phyloP scores from a whole-genome alignment of 345 rosid species.

The Gossypium turneri region DNA sequence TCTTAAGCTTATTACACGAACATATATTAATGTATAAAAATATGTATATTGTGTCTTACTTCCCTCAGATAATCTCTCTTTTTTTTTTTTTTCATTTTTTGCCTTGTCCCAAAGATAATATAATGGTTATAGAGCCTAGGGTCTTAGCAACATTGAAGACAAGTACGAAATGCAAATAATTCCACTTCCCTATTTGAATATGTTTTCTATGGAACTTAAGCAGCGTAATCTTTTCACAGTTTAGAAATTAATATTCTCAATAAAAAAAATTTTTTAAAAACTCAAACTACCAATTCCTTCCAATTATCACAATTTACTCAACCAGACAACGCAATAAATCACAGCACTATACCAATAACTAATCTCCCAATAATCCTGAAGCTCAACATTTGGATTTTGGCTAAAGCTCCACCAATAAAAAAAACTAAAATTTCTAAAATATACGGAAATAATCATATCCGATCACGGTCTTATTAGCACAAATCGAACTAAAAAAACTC shows the following conservation, averaged over 20 bases:
- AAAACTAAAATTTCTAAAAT: not conserved
- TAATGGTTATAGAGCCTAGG: too few relatives aligned
- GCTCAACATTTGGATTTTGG: not conserved
- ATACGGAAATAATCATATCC: not conserved
- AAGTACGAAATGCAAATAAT: too few relatives aligned
- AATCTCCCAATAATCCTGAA: not conserved
- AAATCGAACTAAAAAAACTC: conserved; percentile 7
- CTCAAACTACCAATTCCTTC: not conserved
- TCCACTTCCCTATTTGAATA: too few relatives aligned
- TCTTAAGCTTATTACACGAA: too few relatives aligned
- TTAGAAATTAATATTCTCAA: not conserved
- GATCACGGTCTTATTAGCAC: not conserved
- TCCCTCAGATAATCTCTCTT: too few relatives aligned
- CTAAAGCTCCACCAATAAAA: not conserved
- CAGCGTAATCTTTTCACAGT: too few relatives aligned
- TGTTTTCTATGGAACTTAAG: not conserved
- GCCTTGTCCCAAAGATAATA: too few relatives aligned
- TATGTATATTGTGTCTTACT: too few relatives aligned
- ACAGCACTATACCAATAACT: not conserved
- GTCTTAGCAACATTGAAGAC: too few relatives aligned
- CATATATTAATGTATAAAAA: too few relatives aligned
- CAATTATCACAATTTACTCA: not conserved
- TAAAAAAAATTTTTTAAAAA: not conserved
- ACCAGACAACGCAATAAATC: not conserved
- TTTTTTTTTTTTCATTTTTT: too few relatives aligned